A percentile compares a stretch with the other conserved stretches of the same genome.
These are phyloP conservation scores for Monosporascus sp. DNA, from an alignment of 2,329 filamentous ascomycete genomes.

Conservation along the genomic window DNA sequence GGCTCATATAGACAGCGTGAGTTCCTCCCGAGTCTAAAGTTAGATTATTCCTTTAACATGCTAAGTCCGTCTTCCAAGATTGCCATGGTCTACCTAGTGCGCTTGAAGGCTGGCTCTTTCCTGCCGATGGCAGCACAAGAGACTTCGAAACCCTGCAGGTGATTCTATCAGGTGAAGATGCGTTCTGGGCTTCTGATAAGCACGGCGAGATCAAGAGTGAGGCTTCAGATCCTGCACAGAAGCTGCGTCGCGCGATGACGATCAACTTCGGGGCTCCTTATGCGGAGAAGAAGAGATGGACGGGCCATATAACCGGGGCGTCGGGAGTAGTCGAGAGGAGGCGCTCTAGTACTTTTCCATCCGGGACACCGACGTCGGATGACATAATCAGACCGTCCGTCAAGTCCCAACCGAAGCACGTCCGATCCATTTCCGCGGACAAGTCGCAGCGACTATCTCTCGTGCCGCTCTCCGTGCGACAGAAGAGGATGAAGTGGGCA, in stretches of 20 bases:
- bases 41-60: not conserved
- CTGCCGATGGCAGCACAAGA: slow-evolving; percentile 19
- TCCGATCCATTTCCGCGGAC: slow-evolving; percentile 11
- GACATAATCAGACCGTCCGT: slow-evolving; percentile 3
- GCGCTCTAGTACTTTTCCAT: slow-evolving; percentile 18
- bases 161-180: slow-evolving; percentile 21
- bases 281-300: slow-evolving; percentile 8
- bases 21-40: not conserved
- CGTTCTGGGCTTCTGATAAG: slow-evolving; percentile 22
- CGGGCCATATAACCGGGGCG: slow-evolving; percentile 4
- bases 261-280: slow-evolving; percentile 9
- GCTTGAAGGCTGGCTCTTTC: slow-evolving; percentile 24
- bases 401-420: slow-evolving; percentile 5
- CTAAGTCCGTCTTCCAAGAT: slow-evolving; percentile 8
- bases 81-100: slow-evolving; percentile 20
- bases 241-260: slow-evolving; percentile 19
- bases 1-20: slow-evolving; percentile 24
- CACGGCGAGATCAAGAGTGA: slow-evolving; percentile 22
- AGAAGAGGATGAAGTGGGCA: slow-evolving; percentile 9
- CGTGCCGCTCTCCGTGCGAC: slow-evolving; percentile 11
- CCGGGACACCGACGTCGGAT: slow-evolving; percentile 9
- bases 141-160: slow-evolving; percentile 26
- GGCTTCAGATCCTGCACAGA: slow-evolving; percentile 7
- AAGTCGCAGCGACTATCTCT: slow-evolving; percentile 11
- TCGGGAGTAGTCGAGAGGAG: slow-evolving; percentile 12